Percentiles rank a stretch among this genome's conserved stretches.
phyloP scores from a whole-genome alignment of 2,329 filamentous ascomycete species.

The Beauveria australis region DNA sequence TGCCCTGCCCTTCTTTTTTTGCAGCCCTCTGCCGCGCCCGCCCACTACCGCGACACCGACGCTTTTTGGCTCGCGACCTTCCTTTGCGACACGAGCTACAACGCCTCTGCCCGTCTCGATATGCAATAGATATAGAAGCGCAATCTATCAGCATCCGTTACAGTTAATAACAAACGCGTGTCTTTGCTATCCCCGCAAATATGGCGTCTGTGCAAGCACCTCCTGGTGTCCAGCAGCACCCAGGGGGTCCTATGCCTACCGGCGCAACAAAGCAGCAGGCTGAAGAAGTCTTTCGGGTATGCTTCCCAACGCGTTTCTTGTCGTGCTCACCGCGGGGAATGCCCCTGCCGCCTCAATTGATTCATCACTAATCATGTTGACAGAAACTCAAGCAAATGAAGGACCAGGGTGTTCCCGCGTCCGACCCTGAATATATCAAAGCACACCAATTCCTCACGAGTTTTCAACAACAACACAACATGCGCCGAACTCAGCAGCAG shows the following conservation, averaged over 20 bases:
- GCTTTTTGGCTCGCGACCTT: slow-evolving; percentile 3
- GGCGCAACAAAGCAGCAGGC: slow-evolving; percentile 70
- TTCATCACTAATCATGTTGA: background rate
- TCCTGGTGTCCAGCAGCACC: slow-evolving; percentile 60
- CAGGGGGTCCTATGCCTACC: slow-evolving; percentile 52
- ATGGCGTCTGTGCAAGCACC: slow-evolving; percentile 79
- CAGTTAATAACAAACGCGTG: slow-evolving; percentile 18
- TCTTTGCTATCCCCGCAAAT: slow-evolving; percentile 26
- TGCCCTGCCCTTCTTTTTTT: slow-evolving; percentile 13
- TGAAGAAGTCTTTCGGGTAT: slow-evolving; percentile 63
- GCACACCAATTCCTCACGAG: slow-evolving; percentile 65
- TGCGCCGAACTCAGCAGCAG: slow-evolving; percentile 40
- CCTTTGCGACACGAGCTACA: slow-evolving; percentile 17
- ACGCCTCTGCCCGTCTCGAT: slow-evolving; percentile 22
- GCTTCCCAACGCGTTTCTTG: slow-evolving; percentile 16
- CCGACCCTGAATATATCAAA: slow-evolving; percentile 83
- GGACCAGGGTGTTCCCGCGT: slow-evolving; percentile 67
- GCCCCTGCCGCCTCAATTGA: background rate
- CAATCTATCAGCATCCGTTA: slow-evolving; percentile 17
- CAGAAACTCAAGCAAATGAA: slow-evolving; percentile 91
- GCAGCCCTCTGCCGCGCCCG: background rate
- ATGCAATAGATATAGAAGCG: slow-evolving; percentile 29
- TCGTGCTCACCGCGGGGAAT: slow-evolving; percentile 4
- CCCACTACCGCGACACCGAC: slow-evolving; percentile 1
- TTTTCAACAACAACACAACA: slow-evolving; percentile 59